Percentiles rank a stretch among this genome's conserved stretches.
These are phyloP conservation scores for Selenicereus undatus DNA, from an alignment of 148 eudicot species.

Conservation along the genomic window DNA sequence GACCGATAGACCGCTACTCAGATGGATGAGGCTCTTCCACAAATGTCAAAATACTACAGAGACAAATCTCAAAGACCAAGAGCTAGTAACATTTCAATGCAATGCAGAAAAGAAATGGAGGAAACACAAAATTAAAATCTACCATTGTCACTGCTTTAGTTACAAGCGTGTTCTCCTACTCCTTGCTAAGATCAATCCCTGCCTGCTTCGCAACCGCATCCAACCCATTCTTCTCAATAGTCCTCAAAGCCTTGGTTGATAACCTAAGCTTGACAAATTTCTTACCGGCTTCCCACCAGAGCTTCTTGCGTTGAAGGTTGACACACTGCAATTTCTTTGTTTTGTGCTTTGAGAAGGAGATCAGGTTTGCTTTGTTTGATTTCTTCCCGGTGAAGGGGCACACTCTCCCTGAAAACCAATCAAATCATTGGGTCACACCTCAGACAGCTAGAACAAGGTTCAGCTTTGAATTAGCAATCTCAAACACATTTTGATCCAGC, in stretches of 20 bases:
- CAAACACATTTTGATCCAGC: not conserved
- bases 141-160: constrained; percentile 8
- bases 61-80: constrained; percentile 12
- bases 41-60: constrained; percentile 1
- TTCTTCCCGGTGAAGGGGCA: constrained; percentile 98
- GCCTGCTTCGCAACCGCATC: constrained; percentile 96
- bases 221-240: constrained; percentile 90
- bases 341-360: constrained; percentile 87
- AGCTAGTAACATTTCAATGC: not conserved
- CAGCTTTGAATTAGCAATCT: not conserved
- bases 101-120: constrained; percentile 2
- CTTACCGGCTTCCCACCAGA: constrained; percentile 99
- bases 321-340: constrained; percentile 78
- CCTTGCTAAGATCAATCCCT: constrained; percentile 86
- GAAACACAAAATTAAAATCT: constrained; percentile 17
- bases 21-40: not conserved
- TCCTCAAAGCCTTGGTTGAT: constrained; percentile 88
- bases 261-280: constrained; percentile 70
- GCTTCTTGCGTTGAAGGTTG: constrained; percentile 78
- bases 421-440: not conserved
- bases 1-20: not conserved
- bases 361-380: constrained; percentile 71
- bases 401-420: constrained; percentile 58
- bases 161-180: constrained; percentile 29
- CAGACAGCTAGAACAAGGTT: not conserved